phyloP scores from a whole-genome alignment of 2,329 filamentous ascomycete genomes.

The Madurella fahalii region DNA sequence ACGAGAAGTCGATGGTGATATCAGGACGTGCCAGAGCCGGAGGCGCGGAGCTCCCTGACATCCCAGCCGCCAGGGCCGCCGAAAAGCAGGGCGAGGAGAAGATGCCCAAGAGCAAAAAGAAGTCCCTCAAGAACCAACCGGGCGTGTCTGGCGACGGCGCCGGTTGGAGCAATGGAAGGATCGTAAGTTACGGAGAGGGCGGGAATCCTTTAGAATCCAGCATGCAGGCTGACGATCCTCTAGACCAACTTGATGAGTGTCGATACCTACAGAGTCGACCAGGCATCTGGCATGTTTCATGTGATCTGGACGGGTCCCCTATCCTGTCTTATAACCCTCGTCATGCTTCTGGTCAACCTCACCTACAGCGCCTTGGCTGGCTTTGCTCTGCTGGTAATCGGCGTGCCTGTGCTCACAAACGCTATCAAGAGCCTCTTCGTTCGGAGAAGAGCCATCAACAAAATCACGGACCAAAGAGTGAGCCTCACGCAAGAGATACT shows the following conservation, averaged over 20 bases:
- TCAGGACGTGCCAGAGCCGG: conserved; percentile 86
- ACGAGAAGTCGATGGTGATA: conserved; percentile 86
- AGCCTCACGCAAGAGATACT: conserved; percentile 89
- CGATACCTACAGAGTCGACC: conserved; percentile 88
- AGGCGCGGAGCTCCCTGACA: conserved; percentile 54
- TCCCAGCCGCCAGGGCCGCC: conserved; percentile 42
- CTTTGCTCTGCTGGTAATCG: conserved; percentile 75
- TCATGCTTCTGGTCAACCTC: conserved; percentile 79
- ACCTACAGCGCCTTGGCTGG: conserved; percentile 86
- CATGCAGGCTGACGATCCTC: conserved; percentile 1
- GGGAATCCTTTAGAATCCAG: not conserved
- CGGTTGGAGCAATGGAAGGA: conserved; percentile 89
- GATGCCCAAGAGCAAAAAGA: conserved; percentile 37
- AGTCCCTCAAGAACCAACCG: conserved; percentile 36
- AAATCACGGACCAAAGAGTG: conserved; percentile 88
- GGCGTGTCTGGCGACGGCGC: conserved; percentile 63
- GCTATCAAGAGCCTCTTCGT: conserved; percentile 74
- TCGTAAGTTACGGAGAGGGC: conserved; percentile 39
- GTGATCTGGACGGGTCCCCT: conserved; percentile 85
- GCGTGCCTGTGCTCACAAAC: conserved; percentile 70
- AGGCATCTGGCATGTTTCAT: conserved; percentile 84
- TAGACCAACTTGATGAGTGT: conserved; percentile 84
- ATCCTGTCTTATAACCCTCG: conserved; percentile 70
- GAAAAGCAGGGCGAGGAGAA: conserved; percentile 37
- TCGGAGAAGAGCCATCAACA: conserved; percentile 78